Evolutionary conservation across 2,329 filamentous ascomycete species (phyloP), one percentile per base, ranked within the genome.

Genomic region (Colletotrichum australisinense): DNA sequence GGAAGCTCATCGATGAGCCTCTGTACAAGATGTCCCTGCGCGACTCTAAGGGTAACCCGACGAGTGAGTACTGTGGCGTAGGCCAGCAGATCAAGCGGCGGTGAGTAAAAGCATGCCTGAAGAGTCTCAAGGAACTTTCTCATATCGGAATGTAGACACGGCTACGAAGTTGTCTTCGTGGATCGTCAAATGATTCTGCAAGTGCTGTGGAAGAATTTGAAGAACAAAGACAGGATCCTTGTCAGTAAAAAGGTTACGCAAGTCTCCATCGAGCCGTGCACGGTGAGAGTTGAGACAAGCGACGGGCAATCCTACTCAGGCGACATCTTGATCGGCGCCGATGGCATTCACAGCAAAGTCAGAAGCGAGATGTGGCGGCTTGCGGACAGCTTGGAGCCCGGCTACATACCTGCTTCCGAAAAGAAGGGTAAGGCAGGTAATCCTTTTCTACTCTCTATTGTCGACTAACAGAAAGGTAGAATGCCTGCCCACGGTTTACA

Each of bases 321-420:
- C 14, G 68, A 71, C 63, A 67, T 71, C 24, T 49, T 71, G 42
- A 46, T 67, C 8, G 83, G 84, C 0, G 80, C 81, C 1, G 84
- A 86, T 57, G 84, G 85, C 1, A 78, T 86, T 19, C 79, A 84
- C 68, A 85, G 84, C 74, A 74, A 66, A 0, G 78, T 84, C 0
- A 76, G 85, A 5, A 58, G 72, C 5, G 79, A 83, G 42, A 81
- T 81, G 79, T 67, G 63, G 30, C 72, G 77, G 6, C 68, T 78
- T 1, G 78, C 63, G 16, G 64, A 77, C 30, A 72, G 73, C 16
- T 70, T 76, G 1, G 67, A 78, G 26, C 77, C 78, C 5, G 79
- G 78, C 3, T 77, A 76, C 52, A 79, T 81, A 32, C 42, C 74
- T 1, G 58, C 35, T 0, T 63, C 70, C 1, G 78, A 81, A 28